These are phyloP conservation scores for Santalum album DNA, from an alignment of 164 flowering plant genomes.

Conservation along the genomic window DNA sequence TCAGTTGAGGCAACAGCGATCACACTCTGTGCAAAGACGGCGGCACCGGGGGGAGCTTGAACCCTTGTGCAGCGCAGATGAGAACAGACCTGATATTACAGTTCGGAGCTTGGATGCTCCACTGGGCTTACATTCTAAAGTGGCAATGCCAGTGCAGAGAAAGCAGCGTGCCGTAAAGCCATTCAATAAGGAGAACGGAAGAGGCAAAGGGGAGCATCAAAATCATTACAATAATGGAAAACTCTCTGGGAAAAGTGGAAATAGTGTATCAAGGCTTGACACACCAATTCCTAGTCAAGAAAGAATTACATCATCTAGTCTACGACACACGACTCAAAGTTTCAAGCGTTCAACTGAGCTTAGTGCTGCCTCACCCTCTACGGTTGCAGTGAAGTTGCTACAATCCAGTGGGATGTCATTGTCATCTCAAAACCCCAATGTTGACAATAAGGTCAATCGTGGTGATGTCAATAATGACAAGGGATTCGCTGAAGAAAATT, in stretches of 20 bases:
- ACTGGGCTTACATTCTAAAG: background rate
- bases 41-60: background rate
- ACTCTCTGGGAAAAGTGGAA: background rate
- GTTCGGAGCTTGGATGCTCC: background rate
- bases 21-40: background rate
- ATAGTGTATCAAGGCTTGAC: background rate
- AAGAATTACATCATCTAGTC: background rate
- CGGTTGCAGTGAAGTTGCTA: background rate
- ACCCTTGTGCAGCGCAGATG: background rate
- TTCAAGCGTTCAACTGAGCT: no score
- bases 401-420: background rate
- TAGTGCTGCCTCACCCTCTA: background rate
- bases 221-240: background rate
- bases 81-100: background rate
- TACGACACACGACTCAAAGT: background rate
- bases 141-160: background rate
- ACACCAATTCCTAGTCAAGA: background rate
- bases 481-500: no score
- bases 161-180: background rate
- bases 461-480: no score
- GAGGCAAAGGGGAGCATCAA: background rate
- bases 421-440: background rate
- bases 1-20: background rate
- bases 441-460: background rate
- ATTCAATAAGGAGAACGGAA: background rate